phyloP scores from a whole-genome alignment of 2,329 filamentous ascomycete species.

The Alternaria triticimaculans region DNA sequence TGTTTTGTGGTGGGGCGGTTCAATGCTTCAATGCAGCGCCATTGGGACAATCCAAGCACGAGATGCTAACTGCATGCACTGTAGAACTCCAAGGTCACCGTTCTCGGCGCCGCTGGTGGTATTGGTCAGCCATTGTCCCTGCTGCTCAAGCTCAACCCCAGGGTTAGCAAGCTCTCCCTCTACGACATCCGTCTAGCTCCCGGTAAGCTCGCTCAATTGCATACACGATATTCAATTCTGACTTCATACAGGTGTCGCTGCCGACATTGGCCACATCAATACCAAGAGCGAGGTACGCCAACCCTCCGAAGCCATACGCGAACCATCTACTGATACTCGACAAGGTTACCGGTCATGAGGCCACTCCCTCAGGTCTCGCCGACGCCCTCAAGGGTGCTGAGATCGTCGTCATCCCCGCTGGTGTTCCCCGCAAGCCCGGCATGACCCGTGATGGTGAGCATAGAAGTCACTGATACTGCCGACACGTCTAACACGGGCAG shows the following conservation, averaged over 20 bases:
- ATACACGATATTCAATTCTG: conserved; percentile 1
- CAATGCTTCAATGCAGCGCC: conserved; percentile 11
- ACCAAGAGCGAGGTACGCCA: conserved; percentile 78
- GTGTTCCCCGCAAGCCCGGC: conserved; percentile 98
- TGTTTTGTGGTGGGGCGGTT: conserved; percentile 26
- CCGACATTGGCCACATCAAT: conserved; percentile 98
- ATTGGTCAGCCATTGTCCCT: conserved; percentile 98
- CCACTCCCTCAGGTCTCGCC: conserved; percentile 76
- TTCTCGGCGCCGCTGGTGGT: conserved; percentile 95
- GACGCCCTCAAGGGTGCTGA: conserved; percentile 84
- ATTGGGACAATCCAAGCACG: conserved; percentile 9
- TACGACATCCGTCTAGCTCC: conserved; percentile 97
- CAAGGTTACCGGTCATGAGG: conserved; percentile 84
- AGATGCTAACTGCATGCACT: conserved; percentile 32
- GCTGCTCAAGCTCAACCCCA: conserved; percentile 97
- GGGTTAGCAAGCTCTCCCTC: conserved; percentile 90
- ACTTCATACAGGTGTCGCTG: conserved; percentile 78
- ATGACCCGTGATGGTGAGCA: conserved; percentile 90
- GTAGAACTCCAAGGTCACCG: conserved; percentile 95
- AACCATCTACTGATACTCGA: conserved; percentile 28
- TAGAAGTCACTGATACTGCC: not conserved
- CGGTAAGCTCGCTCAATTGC: conserved; percentile 64
- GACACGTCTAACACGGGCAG: conserved; percentile 51
- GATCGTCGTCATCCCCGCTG: conserved; percentile 96
- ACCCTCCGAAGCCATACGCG: conserved; percentile 3